phyloP scores from a whole-genome alignment of 2,329 filamentous ascomycete species.

The Macrophomina phaseolina region DNA sequence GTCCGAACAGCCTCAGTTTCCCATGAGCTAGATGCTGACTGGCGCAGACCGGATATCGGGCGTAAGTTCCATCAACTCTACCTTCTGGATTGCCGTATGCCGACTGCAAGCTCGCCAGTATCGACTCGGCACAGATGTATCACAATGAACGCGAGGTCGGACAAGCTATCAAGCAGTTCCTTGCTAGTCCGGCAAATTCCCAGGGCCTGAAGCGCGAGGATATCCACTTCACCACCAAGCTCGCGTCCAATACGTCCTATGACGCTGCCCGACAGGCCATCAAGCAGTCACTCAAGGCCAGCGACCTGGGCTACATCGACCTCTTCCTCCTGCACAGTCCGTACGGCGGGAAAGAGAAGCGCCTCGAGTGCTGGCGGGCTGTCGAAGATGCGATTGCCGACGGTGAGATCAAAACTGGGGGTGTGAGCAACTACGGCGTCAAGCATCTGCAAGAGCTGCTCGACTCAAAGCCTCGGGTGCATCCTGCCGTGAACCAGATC shows the following conservation, averaged over 20 bases:
- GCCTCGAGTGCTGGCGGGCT: slow-evolving; percentile 76
- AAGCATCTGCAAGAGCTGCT: slow-evolving; percentile 76
- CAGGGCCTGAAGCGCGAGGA: slow-evolving; percentile 66
- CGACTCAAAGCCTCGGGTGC: slow-evolving; percentile 63
- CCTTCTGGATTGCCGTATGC: neutral
- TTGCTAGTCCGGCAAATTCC: slow-evolving; percentile 55
- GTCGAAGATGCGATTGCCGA: slow-evolving; percentile 76
- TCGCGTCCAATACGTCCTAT: slow-evolving; percentile 71
- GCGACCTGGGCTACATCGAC: slow-evolving; percentile 76
- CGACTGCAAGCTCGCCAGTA: slow-evolving; percentile 34
- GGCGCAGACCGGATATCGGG: slow-evolving; percentile 53
- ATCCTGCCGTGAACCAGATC: slow-evolving; percentile 74
- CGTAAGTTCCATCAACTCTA: slow-evolving; percentile 36
- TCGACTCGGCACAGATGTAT: slow-evolving; percentile 70
- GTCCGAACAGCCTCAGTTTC: neutral
- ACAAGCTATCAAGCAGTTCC: slow-evolving; percentile 65
- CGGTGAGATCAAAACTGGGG: slow-evolving; percentile 73
- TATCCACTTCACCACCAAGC: slow-evolving; percentile 81
- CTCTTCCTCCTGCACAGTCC: slow-evolving; percentile 81
- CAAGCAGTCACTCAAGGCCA: slow-evolving; percentile 66
- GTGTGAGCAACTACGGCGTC: slow-evolving; percentile 80
- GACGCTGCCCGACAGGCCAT: slow-evolving; percentile 71
- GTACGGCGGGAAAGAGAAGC: slow-evolving; percentile 71
- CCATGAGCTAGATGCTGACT: slow-evolving; percentile 31
- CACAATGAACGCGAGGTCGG: slow-evolving; percentile 76